Base-by-base conservation (phyloP, 306 rosid species). In the Glycine tomentella region DNA sequence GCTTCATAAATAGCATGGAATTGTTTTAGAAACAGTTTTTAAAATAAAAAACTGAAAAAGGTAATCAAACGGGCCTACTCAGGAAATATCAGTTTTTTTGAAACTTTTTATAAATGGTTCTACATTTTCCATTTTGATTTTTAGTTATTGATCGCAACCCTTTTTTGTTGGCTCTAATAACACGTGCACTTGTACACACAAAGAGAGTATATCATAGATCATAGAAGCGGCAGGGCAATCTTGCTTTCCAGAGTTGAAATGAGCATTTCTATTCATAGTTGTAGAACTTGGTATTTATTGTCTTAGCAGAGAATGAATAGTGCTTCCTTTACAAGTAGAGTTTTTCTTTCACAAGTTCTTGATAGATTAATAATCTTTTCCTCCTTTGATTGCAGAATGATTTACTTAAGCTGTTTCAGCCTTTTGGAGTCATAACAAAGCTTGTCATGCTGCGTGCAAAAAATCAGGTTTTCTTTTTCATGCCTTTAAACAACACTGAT, bases 361-460 rank as follows among this genome's bases (percentile, higher is more conserved):
- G 61, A 49, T 69, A 31, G 31, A 40, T 79, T 79, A 38, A 82
- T 53, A 57, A 13, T 8, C 49, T 38, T 62, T 31, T 9, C 57
- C 6, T 80, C 82, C 40, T 79, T 72, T 38, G 15, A 17, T 38
- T 46, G 80, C 87, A 93, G 98, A 93, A 93, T 74, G 98, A 93
- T 88, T 87, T 93, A 84, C 98, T 93, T 73, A 92, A 89, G 89
- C 86, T 93, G 81, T 93, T 93, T 86, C 95, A 90, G 89, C 97
- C 97, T 71, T 91, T 93, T 81, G 98, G 98, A 75, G 97, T 91
- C 75, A 93, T 93, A 86, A 91, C 93, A 48, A 93, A 93, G 90
- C 98, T 93, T 59, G 98, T 93, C 77, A 93, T 93, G 98, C 90
- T 93, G 80, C 97, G 98, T 45, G 98, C 98, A 17, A 93, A 93